A percentile compares a stretch with the other conserved stretches of the same genome.
phyloP scores from a whole-genome alignment of 169 alveolate genomes.

The Cystoisospora suis region DNA sequence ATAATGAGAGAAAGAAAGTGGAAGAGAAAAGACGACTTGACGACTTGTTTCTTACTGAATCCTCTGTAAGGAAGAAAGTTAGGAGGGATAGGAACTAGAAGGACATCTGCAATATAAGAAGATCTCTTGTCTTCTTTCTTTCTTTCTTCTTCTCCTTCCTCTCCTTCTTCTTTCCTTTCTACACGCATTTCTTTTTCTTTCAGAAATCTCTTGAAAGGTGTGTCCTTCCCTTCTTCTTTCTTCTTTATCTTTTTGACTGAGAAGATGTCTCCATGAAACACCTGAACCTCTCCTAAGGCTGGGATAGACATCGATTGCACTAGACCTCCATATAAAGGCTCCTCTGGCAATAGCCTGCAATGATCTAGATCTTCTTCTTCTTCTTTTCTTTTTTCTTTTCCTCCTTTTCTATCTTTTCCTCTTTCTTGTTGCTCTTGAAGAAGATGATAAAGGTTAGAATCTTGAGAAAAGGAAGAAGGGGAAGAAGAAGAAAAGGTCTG shows the following conservation, averaged over 20 bases:
- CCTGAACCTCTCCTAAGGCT: slow-evolving; percentile 30
- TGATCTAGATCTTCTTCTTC: background rate
- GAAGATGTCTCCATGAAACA: slow-evolving; percentile 43
- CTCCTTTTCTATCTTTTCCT: background rate
- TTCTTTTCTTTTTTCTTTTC: background rate
- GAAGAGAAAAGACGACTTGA: background rate
- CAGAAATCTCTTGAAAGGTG: no score
- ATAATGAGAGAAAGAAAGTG: background rate
- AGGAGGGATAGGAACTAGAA: slow-evolving; percentile 40
- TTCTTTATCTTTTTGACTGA: background rate
- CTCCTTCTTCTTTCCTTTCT: background rate
- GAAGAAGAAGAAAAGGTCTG: background rate
- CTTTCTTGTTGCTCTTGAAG: no score
- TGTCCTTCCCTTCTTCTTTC: background rate
- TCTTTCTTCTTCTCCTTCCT: background rate
- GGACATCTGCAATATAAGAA: slow-evolving; percentile 6
- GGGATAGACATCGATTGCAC: background rate
- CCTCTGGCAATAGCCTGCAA: background rate
- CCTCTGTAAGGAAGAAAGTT: slow-evolving; percentile 60
- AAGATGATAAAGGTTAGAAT: no score
- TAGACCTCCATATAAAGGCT: background rate
- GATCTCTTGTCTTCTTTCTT: no score
- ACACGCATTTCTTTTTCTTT: no score
- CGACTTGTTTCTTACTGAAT: slow-evolving; percentile 6
- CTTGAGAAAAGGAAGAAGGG: no score